Evolutionary conservation across 305 asterid species (phyloP), one percentile per base, ranked within the genome.

Genomic region (Fraxinus dipetala): DNA sequence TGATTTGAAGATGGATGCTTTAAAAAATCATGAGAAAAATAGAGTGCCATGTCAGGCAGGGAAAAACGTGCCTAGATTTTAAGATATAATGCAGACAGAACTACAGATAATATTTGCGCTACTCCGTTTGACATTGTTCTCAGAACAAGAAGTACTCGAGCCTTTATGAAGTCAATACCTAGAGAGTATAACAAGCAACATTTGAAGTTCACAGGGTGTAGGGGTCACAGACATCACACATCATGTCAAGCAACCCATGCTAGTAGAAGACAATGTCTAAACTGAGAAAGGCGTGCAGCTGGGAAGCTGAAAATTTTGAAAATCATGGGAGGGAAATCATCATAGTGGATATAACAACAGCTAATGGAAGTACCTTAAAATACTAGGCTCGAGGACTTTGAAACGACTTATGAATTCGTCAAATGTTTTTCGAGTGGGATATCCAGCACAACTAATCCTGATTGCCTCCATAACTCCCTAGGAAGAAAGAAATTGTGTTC

Each of bases 401-500:
- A 93, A 95, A 74, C 98, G 97, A 56, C 77, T 84, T 51, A 87
- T 78, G 87, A 95, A 95, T 82, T 95, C 99, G 74, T 90, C 89
- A 83, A 93, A 95, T 73, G 90, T 56, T 90, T 91, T 93, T 82
- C 98, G 87, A 72, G 98, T 95, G 83, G 99, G 99, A 89, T 82
- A 95, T 83, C 99, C 99, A 81, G 99, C 99, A 84, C 99, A 95
- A 84, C 98, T 95, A 80, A 95, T 95, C 89, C 98, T 92, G 86
- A 95, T 93, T 76, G 99, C 99, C 88, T 95, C 99, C 95, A 95
- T 85, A 67, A 95, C 99, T 76, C 99, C 98, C 99, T 95, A 87
- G 82, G 70, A 85, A 86, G 74, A 75, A 54, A 43, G 48, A 82
- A 16, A 31, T 18, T 79, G 43, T 69, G 75, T 88, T 82, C 63